Base-by-base conservation (phyloP, 1,284 basidiomycete genomes). In the Marasmius tenuissimus region DNA sequence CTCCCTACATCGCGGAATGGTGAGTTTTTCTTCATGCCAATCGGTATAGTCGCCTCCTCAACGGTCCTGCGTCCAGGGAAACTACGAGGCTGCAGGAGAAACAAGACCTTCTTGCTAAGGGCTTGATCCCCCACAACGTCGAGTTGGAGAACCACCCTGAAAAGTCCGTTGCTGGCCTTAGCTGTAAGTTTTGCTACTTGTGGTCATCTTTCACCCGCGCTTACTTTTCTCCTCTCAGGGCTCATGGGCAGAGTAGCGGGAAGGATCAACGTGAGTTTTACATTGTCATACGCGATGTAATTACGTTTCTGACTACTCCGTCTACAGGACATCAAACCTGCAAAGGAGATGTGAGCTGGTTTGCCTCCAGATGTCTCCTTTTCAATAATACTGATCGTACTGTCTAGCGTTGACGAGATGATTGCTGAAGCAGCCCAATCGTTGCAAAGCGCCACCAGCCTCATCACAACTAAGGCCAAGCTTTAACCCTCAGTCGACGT, bases 191-290 rank as follows among this genome's bases (percentile, higher is more conserved):
- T 47, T 54, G 49, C 60, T 27, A 37, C 52, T 18, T 61, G 53
- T 61, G 53, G 55, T 57, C 51, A 7, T 51, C 42, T 52, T n/a
- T 6, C 16, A 38, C 38, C 35, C 37, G 7, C 52, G 57, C 20
- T 53, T 18, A 57, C n/a, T n/a, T 40, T 40, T 45, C 52, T 52
- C 11, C 52, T 60, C 52, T 62, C 65, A 86, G 91, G 90, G 90
- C 73, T 94, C 18, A 95, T 94, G 92, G 93, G 93, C n/a, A 88
- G 86, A 69, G 92, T 93, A 4, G 91, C 91, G 16, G 93, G 87
- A 20, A 81, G 89, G 34, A 89, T 95, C 67, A 81, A 86, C 58
- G 85, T 85, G 59, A 60, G 81, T 76, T 12, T 53, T 34, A 9
- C 42, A 37, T 18, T 52, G n/a, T 61, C 39, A 34, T 55, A 16